A percentile compares a stretch with the other conserved stretches of the same genome.
Evolutionary conservation across 2,329 filamentous ascomycete genomes (phyloP).

Genomic region (Verticillium klebahnii): DNA sequence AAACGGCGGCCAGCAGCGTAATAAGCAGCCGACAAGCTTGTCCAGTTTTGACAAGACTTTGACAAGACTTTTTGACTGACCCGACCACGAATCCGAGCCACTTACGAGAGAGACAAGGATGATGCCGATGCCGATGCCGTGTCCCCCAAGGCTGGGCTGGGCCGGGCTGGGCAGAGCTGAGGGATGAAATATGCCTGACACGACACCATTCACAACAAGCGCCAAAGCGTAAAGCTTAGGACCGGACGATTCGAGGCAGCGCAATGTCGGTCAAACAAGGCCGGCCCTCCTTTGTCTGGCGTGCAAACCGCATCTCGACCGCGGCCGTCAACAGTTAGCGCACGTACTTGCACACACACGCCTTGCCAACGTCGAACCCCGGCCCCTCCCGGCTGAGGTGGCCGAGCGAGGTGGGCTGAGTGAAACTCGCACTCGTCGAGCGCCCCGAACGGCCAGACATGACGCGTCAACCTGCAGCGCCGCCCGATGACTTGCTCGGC

Average conservation of each 20-base stretch:
- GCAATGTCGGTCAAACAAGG: not conserved
- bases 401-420: not conserved
- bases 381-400: not conserved
- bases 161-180: not conserved
- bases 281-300: not conserved
- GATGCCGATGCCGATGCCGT: not conserved
- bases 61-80: not conserved
- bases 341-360: not conserved
- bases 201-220: not conserved
- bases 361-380: conserved; percentile 1
- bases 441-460: conserved; percentile 3
- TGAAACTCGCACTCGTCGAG: not conserved
- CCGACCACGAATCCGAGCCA: not conserved
- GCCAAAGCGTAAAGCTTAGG: not conserved
- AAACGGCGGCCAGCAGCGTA: not conserved
- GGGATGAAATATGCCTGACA: not conserved
- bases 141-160: not conserved
- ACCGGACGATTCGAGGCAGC: not conserved
- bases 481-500: conserved; percentile 3
- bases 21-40: not conserved
- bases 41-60: not conserved
- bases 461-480: conserved; percentile 10
- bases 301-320: not conserved
- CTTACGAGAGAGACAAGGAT: not conserved
- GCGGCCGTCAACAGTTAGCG: too few relatives aligned